Evolutionary conservation across 192 early-diverging fungal genomes (phyloP), one percentile per base, ranked within the genome.

Genomic region (Coemansia biformis): DNA sequence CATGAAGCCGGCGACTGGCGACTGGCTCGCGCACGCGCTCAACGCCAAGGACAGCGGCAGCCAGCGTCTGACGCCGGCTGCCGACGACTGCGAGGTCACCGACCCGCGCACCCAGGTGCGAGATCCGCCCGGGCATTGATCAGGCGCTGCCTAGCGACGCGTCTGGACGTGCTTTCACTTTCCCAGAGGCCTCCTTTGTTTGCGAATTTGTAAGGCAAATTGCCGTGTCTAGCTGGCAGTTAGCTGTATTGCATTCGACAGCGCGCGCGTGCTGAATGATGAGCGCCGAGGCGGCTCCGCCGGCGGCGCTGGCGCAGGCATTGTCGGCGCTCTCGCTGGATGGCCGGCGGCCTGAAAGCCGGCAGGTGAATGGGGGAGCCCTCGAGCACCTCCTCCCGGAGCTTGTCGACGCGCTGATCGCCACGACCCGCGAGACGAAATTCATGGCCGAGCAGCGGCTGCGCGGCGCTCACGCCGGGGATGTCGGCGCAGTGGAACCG

Each of bases 21-120:
- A 54, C 22, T 96, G 93, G 93, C 79, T 93, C 57, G 62, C 75
- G 10, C 86, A 90, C 46, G 79, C 78, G 13, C 75, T 96, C 5
- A 26, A 26, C n/a, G n/a, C n/a, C n/a, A n/a, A n/a, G n/a, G n/a
- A n/a, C n/a, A n/a, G n/a, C 26, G 44, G 42, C 78, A 17, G 69
- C 68, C 50, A 67, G 66, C 39, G 72, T 65, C 48, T 71, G 62
- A 33, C 81, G 66, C 46, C 80, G 66, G 19, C 17, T 12, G 72
- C 78, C 0, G 75, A 85, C 43, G 85, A 85, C 46, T 85, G 81
- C 57, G 63, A 83, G 4, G 83, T 85, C 22, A 83, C 85, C 52
- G 85, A 87, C 56, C 83, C 85, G 13, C 53, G 62, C 16, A 30
- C 47, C 14, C 13, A 12, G 39, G 24, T 4, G 21, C 24, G 24